These are phyloP conservation scores for Salix arbutifolia DNA, from an alignment of 345 rosid genomes.

Conservation along the genomic window DNA sequence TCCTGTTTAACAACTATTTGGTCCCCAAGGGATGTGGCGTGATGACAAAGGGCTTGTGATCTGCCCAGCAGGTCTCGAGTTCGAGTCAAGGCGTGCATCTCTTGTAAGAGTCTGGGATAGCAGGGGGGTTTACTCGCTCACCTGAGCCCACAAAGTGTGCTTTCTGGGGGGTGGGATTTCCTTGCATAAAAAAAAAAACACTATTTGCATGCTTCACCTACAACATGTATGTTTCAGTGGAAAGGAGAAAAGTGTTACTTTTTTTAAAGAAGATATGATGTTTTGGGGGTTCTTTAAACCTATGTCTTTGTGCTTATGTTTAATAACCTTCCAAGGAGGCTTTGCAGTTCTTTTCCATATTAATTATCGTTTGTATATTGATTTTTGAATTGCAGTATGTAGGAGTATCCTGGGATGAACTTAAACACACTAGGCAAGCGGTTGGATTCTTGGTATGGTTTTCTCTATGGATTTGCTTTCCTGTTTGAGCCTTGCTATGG, in stretches of 20 bases:
- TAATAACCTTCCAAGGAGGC: background rate
- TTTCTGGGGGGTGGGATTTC: too few relatives aligned
- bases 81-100: too few relatives aligned
- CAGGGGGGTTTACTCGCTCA: too few relatives aligned
- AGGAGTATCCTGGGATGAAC: slow-evolving; percentile 28
- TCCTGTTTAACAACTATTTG: background rate
- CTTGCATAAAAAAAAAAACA: too few relatives aligned
- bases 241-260: background rate
- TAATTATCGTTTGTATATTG: background rate
- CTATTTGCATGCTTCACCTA: background rate
- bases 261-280: background rate
- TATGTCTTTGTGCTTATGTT: background rate
- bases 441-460: slow-evolving; percentile 30
- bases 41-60: too few relatives aligned
- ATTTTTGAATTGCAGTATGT: slow-evolving; percentile 15
- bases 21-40: too few relatives aligned
- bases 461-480: background rate
- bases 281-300: background rate
- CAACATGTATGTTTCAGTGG: background rate
- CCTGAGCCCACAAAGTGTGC: too few relatives aligned
- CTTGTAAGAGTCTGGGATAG: too few relatives aligned
- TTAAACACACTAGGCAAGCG: slow-evolving; percentile 29
- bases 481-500: background rate
- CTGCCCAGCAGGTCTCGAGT: too few relatives aligned
- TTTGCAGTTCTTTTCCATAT: background rate